phyloP scores from a whole-genome alignment of 1,139 yeast species.

The Saccharomyces hybrid region DNA sequence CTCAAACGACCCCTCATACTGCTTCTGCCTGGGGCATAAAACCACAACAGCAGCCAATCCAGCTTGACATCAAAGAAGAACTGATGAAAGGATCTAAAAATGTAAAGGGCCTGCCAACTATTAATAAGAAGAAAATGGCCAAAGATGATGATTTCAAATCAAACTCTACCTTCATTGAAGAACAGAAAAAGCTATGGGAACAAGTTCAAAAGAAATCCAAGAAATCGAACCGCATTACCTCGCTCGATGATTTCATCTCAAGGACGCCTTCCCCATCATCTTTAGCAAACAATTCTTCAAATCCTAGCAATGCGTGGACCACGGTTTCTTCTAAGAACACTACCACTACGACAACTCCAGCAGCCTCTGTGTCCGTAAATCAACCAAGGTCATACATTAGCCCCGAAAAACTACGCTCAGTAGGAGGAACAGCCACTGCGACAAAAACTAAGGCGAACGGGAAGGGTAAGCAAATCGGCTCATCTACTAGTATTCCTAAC shows the following conservation, averaged over 20 bases:
- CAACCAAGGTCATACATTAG: conserved; percentile 16
- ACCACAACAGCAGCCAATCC: not conserved
- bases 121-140: not conserved
- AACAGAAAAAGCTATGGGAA: conserved; percentile 6
- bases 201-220: conserved; percentile 4
- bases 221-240: not conserved
- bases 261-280: not conserved
- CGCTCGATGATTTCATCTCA: not conserved
- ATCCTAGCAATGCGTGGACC: conserved; percentile 23
- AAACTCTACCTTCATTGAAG: conserved; percentile 5
- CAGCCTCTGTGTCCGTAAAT: not conserved
- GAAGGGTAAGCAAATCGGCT: conserved; percentile 22
- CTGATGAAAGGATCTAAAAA: not conserved
- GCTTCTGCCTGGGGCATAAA: not conserved
- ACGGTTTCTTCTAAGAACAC: conserved; percentile 21
- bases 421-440: conserved; percentile 13
- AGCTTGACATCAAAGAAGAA: not conserved
- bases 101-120: not conserved
- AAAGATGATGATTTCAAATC: not conserved
- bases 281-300: not conserved
- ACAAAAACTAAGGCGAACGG: conserved; percentile 2
- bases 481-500: conserved; percentile 25
- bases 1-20: not conserved
- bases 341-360: conserved; percentile 5
- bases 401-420: conserved; percentile 22